Base-by-base conservation (phyloP, 306 rosid genomes). In the Quercus dentata region DNA sequence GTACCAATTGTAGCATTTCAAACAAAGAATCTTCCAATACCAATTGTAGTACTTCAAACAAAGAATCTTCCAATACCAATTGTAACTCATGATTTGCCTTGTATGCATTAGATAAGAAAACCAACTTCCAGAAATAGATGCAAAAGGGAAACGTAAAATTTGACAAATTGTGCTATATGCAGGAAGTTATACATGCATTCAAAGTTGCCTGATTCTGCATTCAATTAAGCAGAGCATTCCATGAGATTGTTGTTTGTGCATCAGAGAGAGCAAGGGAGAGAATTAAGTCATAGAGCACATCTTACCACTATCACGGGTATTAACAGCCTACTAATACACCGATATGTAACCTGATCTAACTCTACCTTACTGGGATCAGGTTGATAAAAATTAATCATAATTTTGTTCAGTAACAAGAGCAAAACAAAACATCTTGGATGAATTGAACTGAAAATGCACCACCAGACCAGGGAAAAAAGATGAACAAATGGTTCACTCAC, bases 361-460 rank as follows among this genome's bases (percentile, higher is more conserved):
- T 51, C 84, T 76, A 31, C 75, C 76, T 62, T 55, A 80, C 75
- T 80, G 61, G 56, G 73, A 81, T 75, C 76, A 55, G 71, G 81
- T 71, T 54, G 85, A 68, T 15, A 35, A 11, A 62, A 79, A 79
- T 46, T 49, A 68, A 69, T 73, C 79, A 81, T 71, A 82, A 69
- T 80, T 72, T 80, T 79, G 91, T 84, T 85, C 83, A 79, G 9
- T 75, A 64, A 68, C 71, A 46, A 78, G 61, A 79, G 65, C 75
- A 86, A 49, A 49, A 49, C 54, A 49, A 64, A 81, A 77, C 83
- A 44, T 81, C 77, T 74, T 79, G 75, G 80, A 56, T 85, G 55
- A 83, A 76, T 83, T 76, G 71, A 79, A 81, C 76, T 75, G 57
- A 78, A 44, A 76, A 78, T 67, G 80, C 82, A 78, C 67, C 77